Evolutionary conservation across 192 early-diverging fungal species (phyloP).

Genomic region (Hyaloraphidium curvatum): DNA sequence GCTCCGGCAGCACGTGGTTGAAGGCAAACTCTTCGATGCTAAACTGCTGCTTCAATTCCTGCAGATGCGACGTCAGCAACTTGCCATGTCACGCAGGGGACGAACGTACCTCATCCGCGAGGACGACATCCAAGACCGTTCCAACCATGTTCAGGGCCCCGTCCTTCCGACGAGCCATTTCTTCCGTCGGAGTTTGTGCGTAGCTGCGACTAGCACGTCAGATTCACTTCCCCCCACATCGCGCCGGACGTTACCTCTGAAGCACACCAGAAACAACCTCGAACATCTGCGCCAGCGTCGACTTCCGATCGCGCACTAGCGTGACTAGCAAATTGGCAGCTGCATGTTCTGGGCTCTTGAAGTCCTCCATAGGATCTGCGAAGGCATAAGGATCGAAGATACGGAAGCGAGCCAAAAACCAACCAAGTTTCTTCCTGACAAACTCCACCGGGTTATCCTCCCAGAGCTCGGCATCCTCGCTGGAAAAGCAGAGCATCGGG

Average conservation of each 20-base stretch:
- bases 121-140: constrained; percentile 41
- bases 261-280: too few species aligned
- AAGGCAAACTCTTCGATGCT: constrained; percentile 78
- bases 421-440: constrained; percentile 52
- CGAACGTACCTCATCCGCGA: too few species aligned
- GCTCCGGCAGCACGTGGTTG: constrained; percentile 74
- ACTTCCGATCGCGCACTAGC: constrained; percentile 55
- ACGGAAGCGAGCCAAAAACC: background rate
- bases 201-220: constrained; percentile 16
- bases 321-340: constrained; percentile 59
- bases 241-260: too few species aligned
- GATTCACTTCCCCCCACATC: constrained; percentile 4
- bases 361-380: constrained; percentile 66
- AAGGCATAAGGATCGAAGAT: constrained; percentile 18
- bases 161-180: constrained; percentile 62
- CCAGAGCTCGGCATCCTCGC: constrained; percentile 77
- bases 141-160: constrained; percentile 80
- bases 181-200: constrained; percentile 36
- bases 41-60: too few species aligned
- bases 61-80: too few species aligned
- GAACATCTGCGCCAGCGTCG: constrained; percentile 62
- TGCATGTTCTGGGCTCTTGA: constrained; percentile 48
- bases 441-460: constrained; percentile 83
- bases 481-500: constrained; percentile 76
- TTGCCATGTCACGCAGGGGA: too few species aligned